Evolutionary conservation across 306 rosid genomes (phyloP).

Genomic region (Cucurbita maxima): DNA sequence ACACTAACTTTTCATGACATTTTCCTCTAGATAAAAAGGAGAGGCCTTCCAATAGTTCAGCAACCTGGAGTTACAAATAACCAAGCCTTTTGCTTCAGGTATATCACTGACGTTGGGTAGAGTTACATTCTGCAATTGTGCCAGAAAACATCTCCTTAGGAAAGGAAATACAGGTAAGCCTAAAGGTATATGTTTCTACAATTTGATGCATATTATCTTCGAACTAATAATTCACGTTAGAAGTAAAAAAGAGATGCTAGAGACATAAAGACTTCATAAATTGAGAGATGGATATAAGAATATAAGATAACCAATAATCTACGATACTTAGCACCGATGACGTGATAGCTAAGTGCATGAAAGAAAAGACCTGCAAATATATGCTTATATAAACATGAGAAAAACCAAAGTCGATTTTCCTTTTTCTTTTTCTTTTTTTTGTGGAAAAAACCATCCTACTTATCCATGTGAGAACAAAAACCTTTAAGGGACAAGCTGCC

Average conservation of each 20-base stretch:
- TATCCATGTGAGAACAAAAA: neutral
- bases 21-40: conserved; percentile 10
- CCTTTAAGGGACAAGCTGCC: neutral
- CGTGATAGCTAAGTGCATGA: neutral
- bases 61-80: neutral
- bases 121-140: conserved; percentile 4
- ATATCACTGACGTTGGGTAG: conserved; percentile 1
- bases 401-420: neutral
- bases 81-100: neutral
- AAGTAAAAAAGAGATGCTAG: neutral
- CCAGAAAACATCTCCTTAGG: neutral
- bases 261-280: neutral
- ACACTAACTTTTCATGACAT: conserved; percentile 3
- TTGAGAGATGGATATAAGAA: neutral
- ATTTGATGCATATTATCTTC: neutral
- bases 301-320: neutral
- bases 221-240: neutral
- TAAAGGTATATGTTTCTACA: neutral
- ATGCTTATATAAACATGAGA: neutral
- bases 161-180: neutral
- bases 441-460: neutral
- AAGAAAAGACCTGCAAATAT: neutral
- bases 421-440: too few species aligned
- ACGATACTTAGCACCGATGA: neutral
- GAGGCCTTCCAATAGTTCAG: conserved; percentile 5